These are phyloP conservation scores for Sarocladium brachiariae DNA, from an alignment of 2,329 filamentous ascomycete species.

Conservation along the genomic window DNA sequence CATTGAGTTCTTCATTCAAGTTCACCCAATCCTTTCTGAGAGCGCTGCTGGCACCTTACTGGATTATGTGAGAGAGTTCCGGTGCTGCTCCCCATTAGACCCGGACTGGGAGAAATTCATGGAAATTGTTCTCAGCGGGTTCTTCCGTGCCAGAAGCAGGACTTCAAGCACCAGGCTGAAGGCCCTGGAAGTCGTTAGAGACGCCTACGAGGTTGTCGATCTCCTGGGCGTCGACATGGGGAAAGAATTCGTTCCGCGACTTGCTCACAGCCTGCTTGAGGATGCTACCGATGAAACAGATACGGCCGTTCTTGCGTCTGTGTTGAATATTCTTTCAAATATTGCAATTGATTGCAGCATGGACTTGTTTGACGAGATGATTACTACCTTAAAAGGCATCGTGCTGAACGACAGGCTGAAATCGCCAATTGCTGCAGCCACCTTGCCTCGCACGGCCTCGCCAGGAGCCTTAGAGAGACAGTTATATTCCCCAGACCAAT, in stretches of 20 bases:
- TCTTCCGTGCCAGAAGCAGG: constrained; percentile 56
- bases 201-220: constrained; percentile 52
- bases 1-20: constrained; percentile 57
- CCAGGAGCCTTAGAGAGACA: background rate
- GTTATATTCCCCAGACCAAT: constrained; percentile 28
- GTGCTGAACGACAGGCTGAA: constrained; percentile 41
- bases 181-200: constrained; percentile 54
- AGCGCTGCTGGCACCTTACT: constrained; percentile 57
- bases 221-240: constrained; percentile 53
- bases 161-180: constrained; percentile 56
- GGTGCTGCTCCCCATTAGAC: constrained; percentile 67
- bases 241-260: constrained; percentile 47
- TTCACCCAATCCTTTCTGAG: constrained; percentile 58
- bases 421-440: constrained; percentile 31
- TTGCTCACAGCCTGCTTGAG: constrained; percentile 55
- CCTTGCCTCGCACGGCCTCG: constrained; percentile 10
- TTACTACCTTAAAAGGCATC: constrained; percentile 44
- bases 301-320: constrained; percentile 54
- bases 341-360: constrained; percentile 55
- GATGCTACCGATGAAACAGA: constrained; percentile 58
- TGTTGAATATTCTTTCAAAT: constrained; percentile 57
- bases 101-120: constrained; percentile 60
- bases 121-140: constrained; percentile 50
- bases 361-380: constrained; percentile 51
- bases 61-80: constrained; percentile 60